A percentile compares a stretch with the other conserved stretches of the same genome.
These are phyloP conservation scores for Fraxinus cuspidata DNA, from an alignment of 257 asterid species.

Conservation along the genomic window DNA sequence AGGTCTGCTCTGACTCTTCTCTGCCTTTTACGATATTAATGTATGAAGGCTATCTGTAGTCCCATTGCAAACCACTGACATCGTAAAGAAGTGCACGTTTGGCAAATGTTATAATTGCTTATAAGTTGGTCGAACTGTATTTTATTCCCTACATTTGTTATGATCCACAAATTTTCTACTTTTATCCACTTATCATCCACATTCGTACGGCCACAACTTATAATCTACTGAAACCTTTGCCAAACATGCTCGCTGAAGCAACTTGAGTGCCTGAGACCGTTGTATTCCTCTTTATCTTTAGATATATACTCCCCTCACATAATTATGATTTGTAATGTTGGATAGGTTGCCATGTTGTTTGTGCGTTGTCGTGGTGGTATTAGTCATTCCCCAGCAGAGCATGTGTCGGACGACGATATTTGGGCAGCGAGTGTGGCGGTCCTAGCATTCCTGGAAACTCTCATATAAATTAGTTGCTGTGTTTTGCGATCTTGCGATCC, in stretches of 20 bases:
- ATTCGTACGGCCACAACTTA: background rate
- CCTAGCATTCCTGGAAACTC: slow-evolving; percentile 69
- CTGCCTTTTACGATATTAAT: too few relatives aligned
- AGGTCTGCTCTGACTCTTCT: slow-evolving; percentile 42
- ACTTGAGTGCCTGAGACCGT: too few relatives aligned
- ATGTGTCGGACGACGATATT: slow-evolving; percentile 75
- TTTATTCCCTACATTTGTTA: too few relatives aligned
- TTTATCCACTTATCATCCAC: too few relatives aligned
- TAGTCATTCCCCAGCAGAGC: slow-evolving; percentile 96
- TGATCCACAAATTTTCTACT: too few relatives aligned
- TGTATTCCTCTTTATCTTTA: background rate
- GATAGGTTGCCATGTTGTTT: slow-evolving; percentile 85
- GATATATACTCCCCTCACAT: background rate
- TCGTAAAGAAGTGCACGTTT: too few relatives aligned
- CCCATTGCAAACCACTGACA: too few relatives aligned
- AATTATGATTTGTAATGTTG: slow-evolving; percentile 24
- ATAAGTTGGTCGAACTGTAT: too few relatives aligned
- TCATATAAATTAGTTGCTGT: slow-evolving; percentile 36
- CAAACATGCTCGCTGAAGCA: too few relatives aligned
- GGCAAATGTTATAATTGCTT: background rate
- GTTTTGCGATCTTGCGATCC: background rate
- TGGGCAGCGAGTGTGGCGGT: slow-evolving; percentile 91
- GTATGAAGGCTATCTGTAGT: too few relatives aligned
- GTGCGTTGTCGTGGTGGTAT: slow-evolving; percentile 96
- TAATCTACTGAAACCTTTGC: too few relatives aligned